Base-by-base conservation (phyloP, 2,329 filamentous ascomycete genomes). In the Remersonia thermophila region DNA sequence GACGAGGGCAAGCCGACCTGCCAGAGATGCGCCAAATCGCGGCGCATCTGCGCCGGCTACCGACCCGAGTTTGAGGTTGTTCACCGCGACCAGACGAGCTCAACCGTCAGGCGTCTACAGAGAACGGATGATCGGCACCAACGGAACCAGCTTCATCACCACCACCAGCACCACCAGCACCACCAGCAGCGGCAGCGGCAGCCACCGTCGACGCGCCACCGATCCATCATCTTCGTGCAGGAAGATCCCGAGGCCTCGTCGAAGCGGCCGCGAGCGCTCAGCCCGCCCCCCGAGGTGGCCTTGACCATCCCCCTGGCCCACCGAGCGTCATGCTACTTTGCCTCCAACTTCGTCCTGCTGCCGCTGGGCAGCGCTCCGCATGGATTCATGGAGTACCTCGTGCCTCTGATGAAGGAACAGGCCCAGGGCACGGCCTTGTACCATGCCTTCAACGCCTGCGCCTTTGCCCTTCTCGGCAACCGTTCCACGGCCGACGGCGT, bases 1-100 rank as follows among this genome's bases (percentile, higher is more conserved):
- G 76, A 80, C 52, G 76, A 80, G 54, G 71, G 66, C 27, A 77
- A 73, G 44, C 76, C 77, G 11, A 74, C 70, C 2, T 80, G 76
- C 54, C 68, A 67, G 26, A 74, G 79, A 51, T 80, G 76, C 50
- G 62, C 65, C 44, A 49, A 49, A 34, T 47, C 45, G 9, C 43
- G 37, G 36, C 40, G 47, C 13, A 43, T 46, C 25, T 49, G 47
- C 29, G 40, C 36, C 30, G 47, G 47, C 15, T 49, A 49, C 37
- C 33, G 45, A 11, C 38, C 32, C 30, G 45, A 49, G 31, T 47
- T 47, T 17, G 47, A 49, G 27, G 39, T 47, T 16, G 40, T 49
- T 27, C 47, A 49, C 28, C 43, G 47, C 10, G 47, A 49, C 36
- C 43, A 47, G 35, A 49, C 47, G 7, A 39, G 38, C 11, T 47